phyloP scores from a whole-genome alignment of 2,329 filamentous ascomycete species.

The Xylaria polymorpha region DNA sequence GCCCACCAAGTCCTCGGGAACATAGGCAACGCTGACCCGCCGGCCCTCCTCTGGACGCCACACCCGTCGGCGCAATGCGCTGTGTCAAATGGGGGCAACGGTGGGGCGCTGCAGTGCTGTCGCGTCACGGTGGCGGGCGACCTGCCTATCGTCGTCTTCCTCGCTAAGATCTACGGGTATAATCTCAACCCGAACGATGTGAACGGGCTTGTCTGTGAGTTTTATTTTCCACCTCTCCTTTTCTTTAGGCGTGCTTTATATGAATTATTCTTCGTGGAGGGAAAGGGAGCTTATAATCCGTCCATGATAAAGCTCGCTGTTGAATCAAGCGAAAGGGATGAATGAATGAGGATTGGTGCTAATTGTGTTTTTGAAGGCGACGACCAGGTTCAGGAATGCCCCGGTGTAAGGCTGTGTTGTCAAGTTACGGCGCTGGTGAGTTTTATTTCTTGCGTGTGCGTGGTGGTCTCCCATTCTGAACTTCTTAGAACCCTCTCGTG shows the following conservation, averaged over 20 bases:
- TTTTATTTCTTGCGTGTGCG: conserved; percentile 9
- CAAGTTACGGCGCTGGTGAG: conserved; percentile 50
- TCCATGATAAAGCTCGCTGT: background rate
- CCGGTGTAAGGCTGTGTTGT: conserved; percentile 50
- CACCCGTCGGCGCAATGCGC: conserved; percentile 47
- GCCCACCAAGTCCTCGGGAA: conserved; percentile 38
- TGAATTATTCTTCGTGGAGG: too few species aligned
- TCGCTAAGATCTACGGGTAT: conserved; percentile 48
- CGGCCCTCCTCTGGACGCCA: conserved; percentile 43
- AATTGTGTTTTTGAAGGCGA: conserved; percentile 41
- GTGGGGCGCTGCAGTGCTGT: conserved; percentile 49
- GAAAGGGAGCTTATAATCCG: too few species aligned
- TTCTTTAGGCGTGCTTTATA: background rate
- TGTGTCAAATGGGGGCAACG: conserved; percentile 46
- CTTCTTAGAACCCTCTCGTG: conserved; percentile 47
- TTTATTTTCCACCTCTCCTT: background rate
- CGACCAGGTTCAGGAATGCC: conserved; percentile 41
- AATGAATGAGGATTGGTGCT: background rate
- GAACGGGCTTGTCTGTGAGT: conserved; percentile 50
- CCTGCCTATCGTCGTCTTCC: conserved; percentile 46
- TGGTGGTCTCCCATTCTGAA: conserved; percentile 12
- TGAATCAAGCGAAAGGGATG: background rate
- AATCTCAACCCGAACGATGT: conserved; percentile 48
- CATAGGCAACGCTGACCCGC: conserved; percentile 44
- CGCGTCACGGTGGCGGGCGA: conserved; percentile 46